A percentile compares a stretch with the other conserved stretches of the same genome.
These are phyloP conservation scores for Melampsora larici-populina DNA, from an alignment of 1,284 basidiomycete species.

Conservation along the genomic window DNA sequence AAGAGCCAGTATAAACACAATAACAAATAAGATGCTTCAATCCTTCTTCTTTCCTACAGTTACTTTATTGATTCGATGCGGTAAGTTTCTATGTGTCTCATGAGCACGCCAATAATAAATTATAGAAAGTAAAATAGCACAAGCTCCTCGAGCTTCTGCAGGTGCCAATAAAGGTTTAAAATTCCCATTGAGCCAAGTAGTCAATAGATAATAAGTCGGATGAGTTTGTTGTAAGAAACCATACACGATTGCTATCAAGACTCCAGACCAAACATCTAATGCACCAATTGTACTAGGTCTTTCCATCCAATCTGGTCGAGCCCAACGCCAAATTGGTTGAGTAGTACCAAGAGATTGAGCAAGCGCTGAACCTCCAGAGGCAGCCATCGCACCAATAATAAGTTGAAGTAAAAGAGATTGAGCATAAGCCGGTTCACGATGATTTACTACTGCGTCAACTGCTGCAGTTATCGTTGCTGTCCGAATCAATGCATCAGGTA, in stretches of 20 bases:
- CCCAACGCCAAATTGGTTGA: slow-evolving; percentile 22
- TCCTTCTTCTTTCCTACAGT: too few relatives aligned
- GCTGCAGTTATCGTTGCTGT: slow-evolving; percentile 26
- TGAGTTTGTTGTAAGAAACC: slow-evolving; percentile 19
- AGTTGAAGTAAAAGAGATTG: slow-evolving; percentile 23
- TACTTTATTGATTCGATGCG: not conserved
- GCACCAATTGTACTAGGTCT: not conserved
- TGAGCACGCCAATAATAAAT: slow-evolving; percentile 4
- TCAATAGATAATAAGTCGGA: slow-evolving; percentile 12
- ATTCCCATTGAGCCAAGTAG: not conserved
- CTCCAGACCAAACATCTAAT: slow-evolving; percentile 35
- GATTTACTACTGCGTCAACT: slow-evolving; percentile 9
- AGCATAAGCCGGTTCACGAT: slow-evolving; percentile 1
- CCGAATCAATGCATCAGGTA: slow-evolving; percentile 30
- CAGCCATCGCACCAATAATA: slow-evolving; percentile 29
- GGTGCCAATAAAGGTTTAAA: not conserved
- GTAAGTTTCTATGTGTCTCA: not conserved
- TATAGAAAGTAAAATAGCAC: not conserved
- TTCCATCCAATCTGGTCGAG: slow-evolving; percentile 20
- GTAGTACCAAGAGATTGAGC: slow-evolving; percentile 30
- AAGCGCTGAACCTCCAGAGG: slow-evolving; percentile 14
- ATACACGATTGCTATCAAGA: slow-evolving; percentile 20
- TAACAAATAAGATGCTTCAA: too few relatives aligned
- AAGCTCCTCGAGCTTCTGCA: not conserved
- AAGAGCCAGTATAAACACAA: too few relatives aligned